phyloP scores from a whole-genome alignment of 768 basidiomycete species.

The Suillus occidentalis region DNA sequence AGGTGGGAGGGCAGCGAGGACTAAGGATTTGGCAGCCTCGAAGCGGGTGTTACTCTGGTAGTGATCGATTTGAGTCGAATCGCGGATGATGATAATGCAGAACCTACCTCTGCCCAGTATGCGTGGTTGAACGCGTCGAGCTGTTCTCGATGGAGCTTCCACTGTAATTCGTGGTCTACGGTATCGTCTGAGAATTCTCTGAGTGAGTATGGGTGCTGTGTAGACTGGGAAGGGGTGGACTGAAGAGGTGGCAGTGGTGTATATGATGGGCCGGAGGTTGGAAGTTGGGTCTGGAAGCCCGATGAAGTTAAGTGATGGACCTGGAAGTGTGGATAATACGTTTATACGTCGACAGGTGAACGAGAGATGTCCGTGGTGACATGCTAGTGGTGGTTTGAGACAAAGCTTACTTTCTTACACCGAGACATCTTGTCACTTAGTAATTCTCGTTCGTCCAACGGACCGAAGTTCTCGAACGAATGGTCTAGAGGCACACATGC shows the following conservation, averaged over 20 bases:
- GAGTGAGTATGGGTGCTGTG: slow-evolving; percentile 74
- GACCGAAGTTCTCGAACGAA: too few species aligned
- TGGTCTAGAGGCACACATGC: background rate
- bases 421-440: background rate
- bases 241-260: slow-evolving; percentile 60
- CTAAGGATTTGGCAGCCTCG: slow-evolving; percentile 61
- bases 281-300: slow-evolving; percentile 80
- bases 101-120: slow-evolving; percentile 82
- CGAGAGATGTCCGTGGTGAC: background rate
- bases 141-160: slow-evolving; percentile 67
- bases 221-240: slow-evolving; percentile 26
- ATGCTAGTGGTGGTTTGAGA: background rate
- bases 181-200: slow-evolving; percentile 54
- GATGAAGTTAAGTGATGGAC: slow-evolving; percentile 39
- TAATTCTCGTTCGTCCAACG: background rate
- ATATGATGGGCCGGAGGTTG: slow-evolving; percentile 76
- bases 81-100: background rate
- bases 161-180: slow-evolving; percentile 55
- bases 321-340: slow-evolving; percentile 27
- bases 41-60: slow-evolving; percentile 79
- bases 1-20: slow-evolving; percentile 55
- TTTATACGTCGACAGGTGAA: background rate
- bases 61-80: slow-evolving; percentile 8
- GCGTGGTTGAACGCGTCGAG: slow-evolving; percentile 73
- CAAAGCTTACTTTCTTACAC: background rate